Evolutionary conservation across 371 early-diverging fungal species (phyloP).

Genomic region (Mucor piriformis): DNA sequence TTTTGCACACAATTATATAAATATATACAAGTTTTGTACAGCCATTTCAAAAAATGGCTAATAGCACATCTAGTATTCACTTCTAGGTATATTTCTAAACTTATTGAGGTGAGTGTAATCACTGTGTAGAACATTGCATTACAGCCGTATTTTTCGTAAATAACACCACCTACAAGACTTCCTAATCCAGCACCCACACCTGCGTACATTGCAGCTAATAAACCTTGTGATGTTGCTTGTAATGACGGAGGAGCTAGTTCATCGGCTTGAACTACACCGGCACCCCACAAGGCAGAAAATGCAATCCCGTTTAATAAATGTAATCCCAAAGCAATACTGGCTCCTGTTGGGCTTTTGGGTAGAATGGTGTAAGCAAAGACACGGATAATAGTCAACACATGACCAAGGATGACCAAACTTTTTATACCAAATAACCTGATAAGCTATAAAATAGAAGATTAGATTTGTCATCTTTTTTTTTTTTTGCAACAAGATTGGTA

Average conservation of each 20-base stretch:
- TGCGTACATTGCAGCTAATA: constrained; percentile 58
- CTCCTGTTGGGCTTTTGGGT: constrained; percentile 51
- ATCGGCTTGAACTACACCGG: constrained; percentile 58
- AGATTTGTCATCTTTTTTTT: background rate
- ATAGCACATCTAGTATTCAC: constrained; percentile 52
- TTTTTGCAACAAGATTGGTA: background rate
- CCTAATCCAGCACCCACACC: constrained; percentile 55
- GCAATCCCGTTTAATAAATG: constrained; percentile 56
- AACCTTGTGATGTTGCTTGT: constrained; percentile 59
- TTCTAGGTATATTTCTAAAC: constrained; percentile 50
- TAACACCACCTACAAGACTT: constrained; percentile 48
- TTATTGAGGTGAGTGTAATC: constrained; percentile 39
- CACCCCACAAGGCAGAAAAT: constrained; percentile 58
- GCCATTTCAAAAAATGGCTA: constrained; percentile 35
- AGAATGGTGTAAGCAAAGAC: constrained; percentile 54
- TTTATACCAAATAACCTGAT: constrained; percentile 54
- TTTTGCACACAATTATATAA: constrained; percentile 40
- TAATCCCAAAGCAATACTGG: constrained; percentile 46
- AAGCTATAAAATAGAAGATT: constrained; percentile 29
- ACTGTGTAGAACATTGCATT: constrained; percentile 53
- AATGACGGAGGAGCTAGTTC: constrained; percentile 53
- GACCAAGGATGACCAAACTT: constrained; percentile 50
- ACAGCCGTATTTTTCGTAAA: constrained; percentile 48
- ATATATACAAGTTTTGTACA: constrained; percentile 25
- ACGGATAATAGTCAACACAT: constrained; percentile 51